Conservation (phyloP, 2,329 filamentous ascomycete species). For the Ceratocystis ficicola region DNA sequence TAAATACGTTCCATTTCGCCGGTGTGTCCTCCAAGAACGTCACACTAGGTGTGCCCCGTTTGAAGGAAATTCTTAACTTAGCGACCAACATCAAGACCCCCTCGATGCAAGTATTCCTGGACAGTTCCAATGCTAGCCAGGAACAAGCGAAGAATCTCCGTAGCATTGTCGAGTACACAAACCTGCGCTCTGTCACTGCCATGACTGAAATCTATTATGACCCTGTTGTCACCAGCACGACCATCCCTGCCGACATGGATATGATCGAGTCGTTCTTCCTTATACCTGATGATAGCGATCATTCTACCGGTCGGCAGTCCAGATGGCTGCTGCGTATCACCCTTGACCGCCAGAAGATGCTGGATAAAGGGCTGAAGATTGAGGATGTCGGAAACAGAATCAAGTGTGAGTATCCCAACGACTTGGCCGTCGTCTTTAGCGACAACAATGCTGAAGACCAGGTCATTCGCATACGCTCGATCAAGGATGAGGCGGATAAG, state of each 20-base stretch:
- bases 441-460: conserved; percentile 96
- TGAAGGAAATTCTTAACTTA: conserved; percentile 98
- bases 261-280: conserved; percentile 36
- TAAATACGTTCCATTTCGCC: conserved; percentile 99
- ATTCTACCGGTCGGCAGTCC: conserved; percentile 61
- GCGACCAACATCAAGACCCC: conserved; percentile 98
- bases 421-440: conserved; percentile 88
- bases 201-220: conserved; percentile 97
- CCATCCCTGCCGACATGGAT: conserved; percentile 75
- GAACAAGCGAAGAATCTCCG: conserved; percentile 75
- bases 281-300: conserved; percentile 73
- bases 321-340: conserved; percentile 92
- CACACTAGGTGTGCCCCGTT: conserved; percentile 92
- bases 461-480: conserved; percentile 81
- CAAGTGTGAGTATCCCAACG: conserved; percentile 73
- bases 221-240: conserved; percentile 73
- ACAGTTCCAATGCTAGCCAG: conserved; percentile 52
- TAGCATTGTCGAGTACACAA: conserved; percentile 87
- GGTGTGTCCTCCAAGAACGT: conserved; percentile 99
- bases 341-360: conserved; percentile 82
- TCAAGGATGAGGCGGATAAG: conserved; percentile 56
- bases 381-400: conserved; percentile 83
- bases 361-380: conserved; percentile 86
- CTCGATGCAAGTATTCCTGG: conserved; percentile 84
- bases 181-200: conserved; percentile 77